phyloP scores from a whole-genome alignment of 805 yeast genomes.

The Starmerella etchellsii region DNA sequence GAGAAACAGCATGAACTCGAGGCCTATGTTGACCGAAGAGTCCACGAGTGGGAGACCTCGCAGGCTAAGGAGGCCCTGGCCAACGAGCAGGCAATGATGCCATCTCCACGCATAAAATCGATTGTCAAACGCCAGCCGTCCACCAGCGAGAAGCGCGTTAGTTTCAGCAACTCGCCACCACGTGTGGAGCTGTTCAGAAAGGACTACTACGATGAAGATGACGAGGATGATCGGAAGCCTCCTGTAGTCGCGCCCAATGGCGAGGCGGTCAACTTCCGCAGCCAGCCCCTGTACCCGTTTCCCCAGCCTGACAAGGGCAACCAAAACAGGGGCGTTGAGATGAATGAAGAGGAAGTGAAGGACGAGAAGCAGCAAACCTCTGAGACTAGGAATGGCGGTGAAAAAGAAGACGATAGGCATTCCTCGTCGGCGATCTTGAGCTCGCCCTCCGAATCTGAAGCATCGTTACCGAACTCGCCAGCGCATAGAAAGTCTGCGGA shows the following conservation, averaged over 20 bases:
- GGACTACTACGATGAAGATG: background rate
- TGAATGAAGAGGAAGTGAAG: too few relatives aligned
- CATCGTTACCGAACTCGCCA: too few relatives aligned
- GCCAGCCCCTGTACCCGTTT: background rate
- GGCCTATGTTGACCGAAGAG: conserved; percentile 8
- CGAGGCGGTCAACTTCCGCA: background rate
- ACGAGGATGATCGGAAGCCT: background rate
- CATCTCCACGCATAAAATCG: conserved; percentile 10
- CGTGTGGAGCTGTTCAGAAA: conserved; percentile 4
- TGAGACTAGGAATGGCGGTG: too few relatives aligned
- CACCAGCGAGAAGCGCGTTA: conserved; percentile 17
- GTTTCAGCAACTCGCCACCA: conserved; percentile 20
- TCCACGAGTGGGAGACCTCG: conserved; percentile 3
- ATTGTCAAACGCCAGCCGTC: conserved; percentile 21
- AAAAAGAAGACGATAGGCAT: too few relatives aligned
- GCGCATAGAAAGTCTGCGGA: too few relatives aligned
- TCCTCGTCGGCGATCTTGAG: too few relatives aligned
- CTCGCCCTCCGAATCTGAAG: too few relatives aligned
- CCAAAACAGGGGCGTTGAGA: too few relatives aligned
- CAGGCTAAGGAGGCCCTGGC: conserved; percentile 3
- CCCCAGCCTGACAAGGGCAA: background rate
- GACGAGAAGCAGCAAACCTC: too few relatives aligned
- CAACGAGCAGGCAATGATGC: background rate
- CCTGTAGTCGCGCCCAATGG: background rate
- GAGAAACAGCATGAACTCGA: conserved; percentile 17